These are phyloP conservation scores for Erigeron philadelphicus DNA, from an alignment of 140 eudicot species.

Conservation along the genomic window DNA sequence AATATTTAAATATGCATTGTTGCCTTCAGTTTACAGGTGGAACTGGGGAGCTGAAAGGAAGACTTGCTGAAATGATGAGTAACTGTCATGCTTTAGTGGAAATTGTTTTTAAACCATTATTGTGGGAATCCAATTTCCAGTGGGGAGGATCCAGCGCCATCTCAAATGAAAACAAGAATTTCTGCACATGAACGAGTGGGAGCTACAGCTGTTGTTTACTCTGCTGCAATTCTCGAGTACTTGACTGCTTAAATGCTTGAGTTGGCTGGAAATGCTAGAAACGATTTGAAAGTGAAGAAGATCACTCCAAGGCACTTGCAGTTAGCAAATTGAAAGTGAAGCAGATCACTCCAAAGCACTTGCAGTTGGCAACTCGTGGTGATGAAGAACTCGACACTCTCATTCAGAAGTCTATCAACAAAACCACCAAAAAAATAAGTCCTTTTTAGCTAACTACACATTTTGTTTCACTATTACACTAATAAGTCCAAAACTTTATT, in stretches of 20 bases:
- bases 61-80: too few species aligned
- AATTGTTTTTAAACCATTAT: too few species aligned
- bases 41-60: too few species aligned
- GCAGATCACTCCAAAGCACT: slow-evolving; percentile 63
- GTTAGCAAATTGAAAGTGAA: slow-evolving; percentile 66
- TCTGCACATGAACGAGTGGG: slow-evolving; percentile 64
- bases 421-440: too few species aligned
- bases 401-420: slow-evolving; percentile 42
- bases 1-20: too few species aligned
- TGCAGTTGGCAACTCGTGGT: slow-evolving; percentile 72
- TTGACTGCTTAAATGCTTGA: slow-evolving; percentile 68
- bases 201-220: slow-evolving; percentile 71
- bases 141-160: slow-evolving; percentile 62
- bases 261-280: slow-evolving; percentile 71
- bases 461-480: too few species aligned
- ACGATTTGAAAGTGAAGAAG: slow-evolving; percentile 65
- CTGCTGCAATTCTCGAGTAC: slow-evolving; percentile 62
- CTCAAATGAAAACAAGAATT: slow-evolving; percentile 42
- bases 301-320: slow-evolving; percentile 69
- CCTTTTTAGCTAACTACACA: too few species aligned
- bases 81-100: too few species aligned
- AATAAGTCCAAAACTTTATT: too few species aligned
- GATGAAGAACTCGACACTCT: slow-evolving; percentile 76
- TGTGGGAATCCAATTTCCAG: slow-evolving; percentile 43
- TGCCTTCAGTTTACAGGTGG: too few species aligned